A percentile compares a stretch with the other conserved stretches of the same genome.
phyloP scores from a whole-genome alignment of 495 filamentous ascomycete species.

The Astrothelium subdiscretum region DNA sequence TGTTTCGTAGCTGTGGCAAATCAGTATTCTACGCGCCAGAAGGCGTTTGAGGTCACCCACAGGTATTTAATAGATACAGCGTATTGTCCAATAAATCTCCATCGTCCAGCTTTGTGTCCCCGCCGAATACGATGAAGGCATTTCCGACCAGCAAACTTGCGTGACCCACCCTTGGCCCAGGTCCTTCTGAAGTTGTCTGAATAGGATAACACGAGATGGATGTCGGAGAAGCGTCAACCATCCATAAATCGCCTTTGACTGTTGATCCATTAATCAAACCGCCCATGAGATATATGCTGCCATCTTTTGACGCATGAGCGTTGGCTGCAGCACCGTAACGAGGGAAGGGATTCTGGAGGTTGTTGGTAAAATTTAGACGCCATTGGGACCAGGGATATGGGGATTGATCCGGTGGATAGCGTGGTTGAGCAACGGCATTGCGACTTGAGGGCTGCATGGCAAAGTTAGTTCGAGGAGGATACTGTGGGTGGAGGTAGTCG shows the following conservation, averaged over 20 bases:
- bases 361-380: constrained; percentile 70
- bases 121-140: constrained; percentile 97
- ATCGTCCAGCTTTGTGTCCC: constrained; percentile 95
- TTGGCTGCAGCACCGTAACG: constrained; percentile 97
- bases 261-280: constrained; percentile 87
- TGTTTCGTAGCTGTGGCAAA: constrained; percentile 69
- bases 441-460: constrained; percentile 4
- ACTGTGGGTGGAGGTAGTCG: not conserved
- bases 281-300: constrained; percentile 96
- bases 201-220: constrained; percentile 85
- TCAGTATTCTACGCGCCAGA: constrained; percentile 10
- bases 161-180: constrained; percentile 91
- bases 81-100: constrained; percentile 86
- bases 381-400: constrained; percentile 96
- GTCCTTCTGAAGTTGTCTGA: constrained; percentile 81
- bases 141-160: constrained; percentile 91
- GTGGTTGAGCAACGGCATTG: not conserved
- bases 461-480: constrained; percentile 5
- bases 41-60: constrained; percentile 41
- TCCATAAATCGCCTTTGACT: constrained; percentile 95
- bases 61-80: constrained; percentile 92
- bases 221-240: constrained; percentile 79
- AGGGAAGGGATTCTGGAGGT: constrained; percentile 81
- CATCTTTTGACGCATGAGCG: constrained; percentile 83
- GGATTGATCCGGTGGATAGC: constrained; percentile 38